Base-by-base conservation (phyloP, 352 stramenopile species). In the Globisporangium splendens region DNA sequence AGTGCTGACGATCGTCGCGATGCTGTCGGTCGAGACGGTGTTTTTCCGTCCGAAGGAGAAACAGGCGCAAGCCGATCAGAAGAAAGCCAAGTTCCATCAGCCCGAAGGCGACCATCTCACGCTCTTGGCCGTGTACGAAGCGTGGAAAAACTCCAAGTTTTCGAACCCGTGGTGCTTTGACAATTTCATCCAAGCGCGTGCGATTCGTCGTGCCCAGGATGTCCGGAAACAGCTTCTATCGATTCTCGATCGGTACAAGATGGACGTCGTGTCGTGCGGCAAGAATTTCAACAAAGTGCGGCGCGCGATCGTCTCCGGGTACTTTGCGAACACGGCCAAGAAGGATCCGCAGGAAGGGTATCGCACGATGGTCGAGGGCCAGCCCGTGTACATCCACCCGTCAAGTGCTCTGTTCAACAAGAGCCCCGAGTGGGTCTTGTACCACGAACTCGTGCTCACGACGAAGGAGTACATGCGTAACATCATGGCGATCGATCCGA, bases 391-490 rank as follows among this genome's bases (percentile, higher is more conserved):
- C 72, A 99, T 99, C 68, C 97, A 99, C 69, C 97, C 97, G 44
- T 98, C 91, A 18, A 98, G 90, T 46, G 90, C 97, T 13, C 65
- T 99, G 38, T 99, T 99, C 75, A 98, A 99, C 75, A 99, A 99
- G 74, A 98, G 97, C 62, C 97, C 97, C 0, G 96, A 99, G 70
- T 99, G 96, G 89, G 81, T 96, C 28, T 87, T 99, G 39, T 99
- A 99, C 76, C 96, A 99, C 73, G 97, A 99, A 56, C 83, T 99
- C 35, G 93, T 93, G 59, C 76, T 96, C 61, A 95, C 86, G n/a
- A 93, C 87, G 14, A 96, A 96, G 66, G 97, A 99, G 68, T 99
- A 99, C 81, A 99, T 99, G 98, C 89, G 97, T 61, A 99, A 98
- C 66, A 96, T 99, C 56, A 98, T 99, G 94, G 96, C 97, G 8